Conservation (phyloP, 1,284 basidiomycete species). For the Ustilago trichophora region DNA sequence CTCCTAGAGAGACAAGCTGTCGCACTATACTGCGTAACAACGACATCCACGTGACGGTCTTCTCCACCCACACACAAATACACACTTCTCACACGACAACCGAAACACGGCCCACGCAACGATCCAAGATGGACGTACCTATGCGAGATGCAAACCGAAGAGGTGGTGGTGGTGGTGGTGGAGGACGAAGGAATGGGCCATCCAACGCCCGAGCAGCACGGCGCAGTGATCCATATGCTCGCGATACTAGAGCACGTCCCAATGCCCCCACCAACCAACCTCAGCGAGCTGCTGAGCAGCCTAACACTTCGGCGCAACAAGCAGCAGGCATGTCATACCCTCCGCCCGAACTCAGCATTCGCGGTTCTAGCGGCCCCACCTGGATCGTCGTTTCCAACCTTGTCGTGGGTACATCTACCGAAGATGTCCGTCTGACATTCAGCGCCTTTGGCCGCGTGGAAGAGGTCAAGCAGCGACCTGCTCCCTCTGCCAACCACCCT, state of each 20-base stretch:
- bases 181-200: constrained; percentile 7
- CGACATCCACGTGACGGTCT: too few species aligned
- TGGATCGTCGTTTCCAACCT: constrained; percentile 62
- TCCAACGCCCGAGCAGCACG: constrained; percentile 24
- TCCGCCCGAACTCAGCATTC: constrained; percentile 56
- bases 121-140: constrained; percentile 35
- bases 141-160: constrained; percentile 37
- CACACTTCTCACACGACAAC: too few species aligned
- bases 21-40: too few species aligned
- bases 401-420: constrained; percentile 54
- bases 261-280: constrained; percentile 6
- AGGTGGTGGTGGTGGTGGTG: constrained; percentile 16
- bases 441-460: constrained; percentile 54
- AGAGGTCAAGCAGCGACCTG: constrained; percentile 50
- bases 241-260: constrained; percentile 26
- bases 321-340: constrained; percentile 34
- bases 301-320: not conserved
- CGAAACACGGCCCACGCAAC: too few species aligned
- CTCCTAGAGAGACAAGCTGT: too few species aligned
- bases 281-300: constrained; percentile 3
- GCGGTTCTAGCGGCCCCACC: constrained; percentile 56
- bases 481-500: constrained; percentile 51
- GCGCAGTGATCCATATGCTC: constrained; percentile 42
- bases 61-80: too few species aligned
- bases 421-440: constrained; percentile 62